These are phyloP conservation scores for Osmozyma mogii DNA, from an alignment of 805 yeast species.

Conservation along the genomic window DNA sequence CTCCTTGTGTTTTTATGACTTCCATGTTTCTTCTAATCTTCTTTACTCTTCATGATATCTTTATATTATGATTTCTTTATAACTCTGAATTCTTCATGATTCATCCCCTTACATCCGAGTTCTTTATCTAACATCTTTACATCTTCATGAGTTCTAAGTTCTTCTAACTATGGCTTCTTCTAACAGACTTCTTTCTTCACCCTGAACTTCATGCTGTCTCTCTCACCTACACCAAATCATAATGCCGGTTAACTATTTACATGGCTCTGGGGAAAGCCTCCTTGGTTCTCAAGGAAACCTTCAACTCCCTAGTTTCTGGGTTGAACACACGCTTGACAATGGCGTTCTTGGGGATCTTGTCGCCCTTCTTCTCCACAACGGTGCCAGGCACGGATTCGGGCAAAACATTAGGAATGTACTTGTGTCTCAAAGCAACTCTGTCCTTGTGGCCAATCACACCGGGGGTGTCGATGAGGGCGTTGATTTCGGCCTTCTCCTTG, in stretches of 20 bases:
- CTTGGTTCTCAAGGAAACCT: constrained; percentile 46
- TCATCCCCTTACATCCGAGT: too few relatives aligned
- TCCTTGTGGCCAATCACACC: constrained; percentile 31
- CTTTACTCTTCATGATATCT: too few relatives aligned
- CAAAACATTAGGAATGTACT: constrained; percentile 47
- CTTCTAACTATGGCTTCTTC: too few relatives aligned
- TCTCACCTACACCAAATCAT: too few relatives aligned
- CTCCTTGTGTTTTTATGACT: too few relatives aligned
- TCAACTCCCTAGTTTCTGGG: constrained; percentile 43
- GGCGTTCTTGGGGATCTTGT: constrained; percentile 41
- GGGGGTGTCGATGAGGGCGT: constrained; percentile 34
- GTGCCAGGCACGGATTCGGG: constrained; percentile 42
- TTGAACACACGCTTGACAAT: constrained; percentile 54
- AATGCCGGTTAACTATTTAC: constrained; percentile 7
- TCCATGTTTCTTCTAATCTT: too few relatives aligned
- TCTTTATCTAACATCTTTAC: too few relatives aligned
- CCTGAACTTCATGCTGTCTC: too few relatives aligned
- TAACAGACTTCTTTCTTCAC: too few relatives aligned
- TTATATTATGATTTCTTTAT: too few relatives aligned
- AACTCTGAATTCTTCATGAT: too few relatives aligned
- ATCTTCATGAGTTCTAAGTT: too few relatives aligned
- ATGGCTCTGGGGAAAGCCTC: constrained; percentile 37
- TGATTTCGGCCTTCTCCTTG: constrained; percentile 35
- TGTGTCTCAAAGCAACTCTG: constrained; percentile 34
- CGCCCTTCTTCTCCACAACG: constrained; percentile 29